phyloP scores from a whole-genome alignment of 345 rosid genomes.

The Boechera divaricarpa region DNA sequence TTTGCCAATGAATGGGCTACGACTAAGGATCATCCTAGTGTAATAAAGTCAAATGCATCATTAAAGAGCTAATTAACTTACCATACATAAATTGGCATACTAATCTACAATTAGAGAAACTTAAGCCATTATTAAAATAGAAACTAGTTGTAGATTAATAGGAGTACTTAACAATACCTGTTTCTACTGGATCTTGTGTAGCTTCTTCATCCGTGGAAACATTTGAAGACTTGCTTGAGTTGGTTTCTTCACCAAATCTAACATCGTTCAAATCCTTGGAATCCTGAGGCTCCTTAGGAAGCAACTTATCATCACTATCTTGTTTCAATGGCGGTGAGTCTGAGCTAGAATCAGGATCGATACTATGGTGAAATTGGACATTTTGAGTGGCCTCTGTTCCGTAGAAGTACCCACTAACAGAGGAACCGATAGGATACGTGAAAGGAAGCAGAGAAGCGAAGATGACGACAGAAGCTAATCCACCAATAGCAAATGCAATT shows the following conservation, averaged over 20 bases:
- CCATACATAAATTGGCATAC: no score
- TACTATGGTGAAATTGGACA: conserved; percentile 41
- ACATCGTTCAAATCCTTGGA: conserved; percentile 12
- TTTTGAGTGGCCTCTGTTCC: conserved; percentile 51
- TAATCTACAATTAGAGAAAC: conserved; percentile 2
- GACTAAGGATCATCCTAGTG: neutral
- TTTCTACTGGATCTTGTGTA: conserved; percentile 47
- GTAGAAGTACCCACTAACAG: conserved; percentile 61
- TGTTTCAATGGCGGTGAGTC: conserved; percentile 20
- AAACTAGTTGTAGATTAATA: conserved; percentile 16
- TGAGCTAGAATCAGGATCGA: conserved; percentile 34
- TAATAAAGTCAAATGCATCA: conserved; percentile 8
- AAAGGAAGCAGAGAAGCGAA: conserved; percentile 70
- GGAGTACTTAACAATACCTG: conserved; percentile 47
- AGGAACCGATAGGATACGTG: conserved; percentile 64
- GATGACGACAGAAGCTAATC: conserved; percentile 67
- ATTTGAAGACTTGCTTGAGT: conserved; percentile 38
- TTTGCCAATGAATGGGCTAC: neutral
- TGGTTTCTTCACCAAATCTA: conserved; percentile 40
- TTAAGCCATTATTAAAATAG: conserved; percentile 1
- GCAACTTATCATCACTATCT: conserved; percentile 36
- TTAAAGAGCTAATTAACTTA: conserved; percentile 5
- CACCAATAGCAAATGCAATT: conserved; percentile 63
- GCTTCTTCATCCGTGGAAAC: conserved; percentile 35
- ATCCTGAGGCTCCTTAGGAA: conserved; percentile 26